These are phyloP conservation scores for Rutstroemia sp. DNA, from an alignment of 2,329 filamentous ascomycete species.

Conservation along the genomic window DNA sequence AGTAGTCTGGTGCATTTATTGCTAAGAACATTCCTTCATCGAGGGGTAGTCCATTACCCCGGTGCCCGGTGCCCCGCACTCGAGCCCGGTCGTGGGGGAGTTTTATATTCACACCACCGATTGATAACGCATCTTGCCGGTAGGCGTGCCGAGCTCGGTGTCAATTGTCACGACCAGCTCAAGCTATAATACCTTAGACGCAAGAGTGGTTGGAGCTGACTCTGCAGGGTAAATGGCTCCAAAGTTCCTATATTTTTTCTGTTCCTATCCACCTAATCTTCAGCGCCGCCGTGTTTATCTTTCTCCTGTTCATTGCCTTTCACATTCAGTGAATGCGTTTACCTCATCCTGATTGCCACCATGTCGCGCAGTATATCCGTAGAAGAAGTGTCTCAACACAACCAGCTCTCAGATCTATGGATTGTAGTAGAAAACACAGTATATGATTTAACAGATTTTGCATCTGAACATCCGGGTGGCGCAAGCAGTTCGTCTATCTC, in stretches of 20 bases:
- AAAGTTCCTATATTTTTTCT: background rate
- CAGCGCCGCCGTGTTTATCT: background rate
- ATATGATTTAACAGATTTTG: constrained; percentile 60
- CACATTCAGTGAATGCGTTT: background rate
- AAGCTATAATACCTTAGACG: background rate
- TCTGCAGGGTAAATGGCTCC: background rate
- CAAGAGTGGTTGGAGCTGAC: background rate
- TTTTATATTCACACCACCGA: background rate
- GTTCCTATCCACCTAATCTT: background rate
- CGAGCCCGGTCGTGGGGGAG: background rate
- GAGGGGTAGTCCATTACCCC: too few relatives aligned
- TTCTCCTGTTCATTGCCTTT: background rate
- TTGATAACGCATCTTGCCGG: background rate
- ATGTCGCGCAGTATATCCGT: constrained; percentile 30
- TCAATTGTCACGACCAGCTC: constrained; percentile 3
- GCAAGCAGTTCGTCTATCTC: constrained; percentile 37
- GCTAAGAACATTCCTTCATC: too few relatives aligned
- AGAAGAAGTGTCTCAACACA: constrained; percentile 42
- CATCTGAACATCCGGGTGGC: constrained; percentile 55
- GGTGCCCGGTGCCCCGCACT: too few relatives aligned
- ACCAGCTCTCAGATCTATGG: constrained; percentile 48
- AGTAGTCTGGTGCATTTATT: too few relatives aligned
- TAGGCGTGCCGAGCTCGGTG: constrained; percentile 1
- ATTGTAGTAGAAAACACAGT: constrained; percentile 61
- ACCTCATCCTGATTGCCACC: background rate